Conservation (phyloP, 225 moss, liverwort and hornwort genomes). For the Climacium dendroides region DNA sequence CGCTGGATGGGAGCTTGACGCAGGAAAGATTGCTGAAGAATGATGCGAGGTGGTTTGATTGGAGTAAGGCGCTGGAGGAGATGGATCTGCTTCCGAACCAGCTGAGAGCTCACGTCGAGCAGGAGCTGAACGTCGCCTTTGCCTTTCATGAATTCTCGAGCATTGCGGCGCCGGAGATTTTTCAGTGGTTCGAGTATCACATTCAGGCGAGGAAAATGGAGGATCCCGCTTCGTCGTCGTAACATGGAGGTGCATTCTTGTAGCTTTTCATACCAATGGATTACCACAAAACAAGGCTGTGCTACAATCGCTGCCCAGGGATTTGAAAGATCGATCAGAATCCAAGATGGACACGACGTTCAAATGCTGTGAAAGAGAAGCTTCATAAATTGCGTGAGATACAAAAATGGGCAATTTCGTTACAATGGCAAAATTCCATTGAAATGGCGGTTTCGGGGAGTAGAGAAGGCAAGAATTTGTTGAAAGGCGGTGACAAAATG, state of each 20-base stretch:
- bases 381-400: background rate
- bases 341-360: background rate
- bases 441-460: too few relatives aligned
- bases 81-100: background rate
- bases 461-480: too few relatives aligned
- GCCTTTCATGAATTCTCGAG: slow-evolving; percentile 14
- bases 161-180: background rate
- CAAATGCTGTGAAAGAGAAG: background rate
- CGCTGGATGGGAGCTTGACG: background rate
- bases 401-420: too few relatives aligned
- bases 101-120: background rate
- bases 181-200: slow-evolving; percentile 8
- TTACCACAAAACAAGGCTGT: background rate
- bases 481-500: too few relatives aligned
- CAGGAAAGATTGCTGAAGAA: background rate
- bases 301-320: background rate
- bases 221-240: background rate
- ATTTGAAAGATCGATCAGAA: background rate
- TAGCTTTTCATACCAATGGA: background rate
- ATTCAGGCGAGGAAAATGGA: background rate
- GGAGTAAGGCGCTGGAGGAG: background rate
- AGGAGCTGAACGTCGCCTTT: slow-evolving; percentile 14
- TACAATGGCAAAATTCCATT: too few relatives aligned
- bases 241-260: background rate
- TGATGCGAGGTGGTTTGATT: slow-evolving; percentile 11